Conservation (phyloP, 164 flowering plant genomes). For the Piper longum region DNA sequence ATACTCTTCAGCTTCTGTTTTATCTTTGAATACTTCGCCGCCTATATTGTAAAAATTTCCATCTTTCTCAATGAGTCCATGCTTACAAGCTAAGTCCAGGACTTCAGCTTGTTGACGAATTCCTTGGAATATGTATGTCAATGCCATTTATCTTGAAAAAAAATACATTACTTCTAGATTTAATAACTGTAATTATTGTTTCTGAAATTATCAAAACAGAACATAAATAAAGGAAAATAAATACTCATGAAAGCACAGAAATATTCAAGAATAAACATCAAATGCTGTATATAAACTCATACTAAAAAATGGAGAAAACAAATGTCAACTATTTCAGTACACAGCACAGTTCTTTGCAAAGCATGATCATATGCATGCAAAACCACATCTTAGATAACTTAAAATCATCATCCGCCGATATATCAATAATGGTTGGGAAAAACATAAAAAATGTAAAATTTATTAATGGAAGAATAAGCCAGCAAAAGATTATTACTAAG, state of each 20-base stretch:
- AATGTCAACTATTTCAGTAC: not conserved
- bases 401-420: no score
- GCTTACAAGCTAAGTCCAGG: conserved; percentile 60
- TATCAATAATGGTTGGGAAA: no score
- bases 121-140: conserved; percentile 42
- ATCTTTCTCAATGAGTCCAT: conserved; percentile 41
- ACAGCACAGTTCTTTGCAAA: not conserved
- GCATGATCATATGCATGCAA: no score
- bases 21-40: conserved; percentile 30
- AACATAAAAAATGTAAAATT: no score
- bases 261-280: no score
- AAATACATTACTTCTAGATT: no score
- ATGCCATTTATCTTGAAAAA: conserved; percentile 54
- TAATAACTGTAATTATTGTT: no score
- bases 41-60: conserved; percentile 36
- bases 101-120: conserved; percentile 47
- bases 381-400: no score
- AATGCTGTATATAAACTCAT: not conserved
- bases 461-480: no score
- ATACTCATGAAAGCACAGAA: no score
- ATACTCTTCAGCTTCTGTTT: conserved; percentile 39
- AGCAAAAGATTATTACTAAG: no score
- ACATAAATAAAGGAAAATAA: not conserved
- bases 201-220: no score
- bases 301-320: not conserved